These are phyloP conservation scores for Curvularia verruculosa DNA, from an alignment of 2,329 filamentous ascomycete species.

Conservation along the genomic window DNA sequence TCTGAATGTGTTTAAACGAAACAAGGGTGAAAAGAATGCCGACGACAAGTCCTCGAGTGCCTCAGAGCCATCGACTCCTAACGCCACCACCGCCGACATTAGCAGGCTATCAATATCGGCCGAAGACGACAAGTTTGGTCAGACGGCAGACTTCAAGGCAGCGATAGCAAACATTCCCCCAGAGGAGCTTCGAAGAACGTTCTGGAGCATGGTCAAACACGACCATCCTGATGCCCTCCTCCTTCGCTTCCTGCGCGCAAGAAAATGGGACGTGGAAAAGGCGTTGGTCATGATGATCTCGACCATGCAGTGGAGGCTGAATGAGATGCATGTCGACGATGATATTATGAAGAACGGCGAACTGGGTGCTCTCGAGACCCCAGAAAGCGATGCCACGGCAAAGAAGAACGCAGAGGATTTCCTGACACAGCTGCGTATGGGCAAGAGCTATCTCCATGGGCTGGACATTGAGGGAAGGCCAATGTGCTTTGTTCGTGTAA, in stretches of 20 bases:
- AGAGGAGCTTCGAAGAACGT: slow-evolving; percentile 76
- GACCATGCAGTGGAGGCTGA: slow-evolving; percentile 87
- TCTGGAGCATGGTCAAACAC: slow-evolving; percentile 95
- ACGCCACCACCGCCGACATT: slow-evolving; percentile 33
- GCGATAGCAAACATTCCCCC: slow-evolving; percentile 78
- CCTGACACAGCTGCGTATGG: slow-evolving; percentile 80
- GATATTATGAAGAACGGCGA: slow-evolving; percentile 67
- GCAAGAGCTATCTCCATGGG: slow-evolving; percentile 92
- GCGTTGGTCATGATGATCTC: slow-evolving; percentile 93
- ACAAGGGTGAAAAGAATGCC: slow-evolving; percentile 59
- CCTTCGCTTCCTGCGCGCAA: slow-evolving; percentile 56
- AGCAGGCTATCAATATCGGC: slow-evolving; percentile 42
- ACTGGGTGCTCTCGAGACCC: slow-evolving; percentile 62
- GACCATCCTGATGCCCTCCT: slow-evolving; percentile 87
- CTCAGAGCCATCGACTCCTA: slow-evolving; percentile 27
- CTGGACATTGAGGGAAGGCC: slow-evolving; percentile 82
- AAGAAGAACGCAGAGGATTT: slow-evolving; percentile 80
- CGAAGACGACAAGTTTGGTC: slow-evolving; percentile 87
- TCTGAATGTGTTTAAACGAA: slow-evolving; percentile 67
- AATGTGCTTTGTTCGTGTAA: slow-evolving; percentile 82
- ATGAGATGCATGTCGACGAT: slow-evolving; percentile 85
- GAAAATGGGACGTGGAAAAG: slow-evolving; percentile 85
- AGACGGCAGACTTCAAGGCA: slow-evolving; percentile 83
- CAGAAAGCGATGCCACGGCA: slow-evolving; percentile 64
- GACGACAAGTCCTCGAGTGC: slow-evolving; percentile 43